Evolutionary conservation across 768 basidiomycete species (phyloP).

Genomic region (Austroboletus eburneus): DNA sequence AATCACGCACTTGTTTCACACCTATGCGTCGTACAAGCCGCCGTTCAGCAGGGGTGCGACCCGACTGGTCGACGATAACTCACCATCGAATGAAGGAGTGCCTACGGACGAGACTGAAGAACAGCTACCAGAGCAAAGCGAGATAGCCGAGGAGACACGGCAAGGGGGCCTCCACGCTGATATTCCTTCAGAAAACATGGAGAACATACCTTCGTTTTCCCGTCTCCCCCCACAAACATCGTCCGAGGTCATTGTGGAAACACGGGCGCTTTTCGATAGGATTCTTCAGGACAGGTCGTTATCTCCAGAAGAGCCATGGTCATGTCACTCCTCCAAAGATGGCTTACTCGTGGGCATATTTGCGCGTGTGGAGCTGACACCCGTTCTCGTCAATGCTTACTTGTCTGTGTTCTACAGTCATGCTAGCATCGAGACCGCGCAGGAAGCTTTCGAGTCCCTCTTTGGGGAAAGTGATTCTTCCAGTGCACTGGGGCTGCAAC

Average conservation of each 20-base stretch:
- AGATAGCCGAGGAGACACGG: slow-evolving; percentile 4
- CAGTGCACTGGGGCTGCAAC: slow-evolving; percentile 35
- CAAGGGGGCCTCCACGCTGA: slow-evolving; percentile 1
- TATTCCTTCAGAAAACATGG: slow-evolving; percentile 2
- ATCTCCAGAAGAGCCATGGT: background rate
- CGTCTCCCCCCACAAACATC: slow-evolving; percentile 69
- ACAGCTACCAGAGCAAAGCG: background rate
- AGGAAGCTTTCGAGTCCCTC: slow-evolving; percentile 47
- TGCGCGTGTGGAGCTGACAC: slow-evolving; percentile 48
- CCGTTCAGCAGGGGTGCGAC: slow-evolving; percentile 57
- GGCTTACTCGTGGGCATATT: slow-evolving; percentile 41
- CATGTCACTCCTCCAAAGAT: background rate
- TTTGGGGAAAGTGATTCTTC: slow-evolving; percentile 38
- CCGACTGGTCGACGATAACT: slow-evolving; percentile 32
- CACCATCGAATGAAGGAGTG: background rate
- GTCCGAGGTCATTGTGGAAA: slow-evolving; percentile 71
- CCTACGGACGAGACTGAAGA: slow-evolving; percentile 5
- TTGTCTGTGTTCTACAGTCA: slow-evolving; percentile 71
- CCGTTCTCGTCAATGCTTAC: slow-evolving; percentile 75
- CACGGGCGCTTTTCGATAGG: slow-evolving; percentile 56
- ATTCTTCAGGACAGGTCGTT: slow-evolving; percentile 44
- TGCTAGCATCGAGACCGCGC: slow-evolving; percentile 44
- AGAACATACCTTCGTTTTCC: slow-evolving; percentile 26
- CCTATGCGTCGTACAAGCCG: slow-evolving; percentile 77
- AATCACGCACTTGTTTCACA: slow-evolving; percentile 82